Percentiles rank a stretch among this genome's conserved stretches.
Evolutionary conservation across 805 yeast species (phyloP).

Genomic region (Lipomyces mesembrius): DNA sequence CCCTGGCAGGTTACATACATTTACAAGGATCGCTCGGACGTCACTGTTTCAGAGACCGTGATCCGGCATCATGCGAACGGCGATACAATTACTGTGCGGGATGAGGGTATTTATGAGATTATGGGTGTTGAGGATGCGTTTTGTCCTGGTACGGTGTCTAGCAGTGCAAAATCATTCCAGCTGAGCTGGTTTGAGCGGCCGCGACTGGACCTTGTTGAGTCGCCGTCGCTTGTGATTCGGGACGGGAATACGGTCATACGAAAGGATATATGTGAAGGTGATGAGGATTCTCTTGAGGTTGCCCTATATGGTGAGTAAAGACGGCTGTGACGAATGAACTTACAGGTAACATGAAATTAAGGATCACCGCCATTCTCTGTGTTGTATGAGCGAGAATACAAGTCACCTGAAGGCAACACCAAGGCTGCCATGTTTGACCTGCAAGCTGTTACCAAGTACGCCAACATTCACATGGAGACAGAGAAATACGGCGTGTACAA

Average conservation of each 20-base stretch:
- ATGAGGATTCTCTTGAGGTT: slow-evolving; percentile 56
- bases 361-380: slow-evolving; percentile 30
- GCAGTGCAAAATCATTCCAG: slow-evolving; percentile 46
- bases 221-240: slow-evolving; percentile 40
- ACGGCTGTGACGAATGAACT: not conserved
- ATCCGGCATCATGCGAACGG: slow-evolving; percentile 34
- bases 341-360: not conserved
- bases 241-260: slow-evolving; percentile 45
- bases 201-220: slow-evolving; percentile 48
- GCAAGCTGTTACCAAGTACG: slow-evolving; percentile 59
- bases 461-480: slow-evolving; percentile 53
- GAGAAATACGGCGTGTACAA: slow-evolving; percentile 62
- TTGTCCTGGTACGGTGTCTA: slow-evolving; percentile 55
- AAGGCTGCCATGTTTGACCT: slow-evolving; percentile 40
- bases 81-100: slow-evolving; percentile 46
- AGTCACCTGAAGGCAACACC: not conserved
- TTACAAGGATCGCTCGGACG: slow-evolving; percentile 13
- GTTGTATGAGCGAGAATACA: slow-evolving; percentile 24
- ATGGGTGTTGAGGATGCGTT: slow-evolving; percentile 54
- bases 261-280: slow-evolving; percentile 54
- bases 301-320: slow-evolving; percentile 52
- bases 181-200: slow-evolving; percentile 57
- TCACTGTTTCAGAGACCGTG: slow-evolving; percentile 12
- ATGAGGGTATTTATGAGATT: slow-evolving; percentile 57
- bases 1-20: slow-evolving; percentile 52